A percentile compares a stretch with the other conserved stretches of the same genome.
These are phyloP conservation scores for Colletotrichum sublineola DNA, from an alignment of 2,329 filamentous ascomycete genomes.

Conservation along the genomic window DNA sequence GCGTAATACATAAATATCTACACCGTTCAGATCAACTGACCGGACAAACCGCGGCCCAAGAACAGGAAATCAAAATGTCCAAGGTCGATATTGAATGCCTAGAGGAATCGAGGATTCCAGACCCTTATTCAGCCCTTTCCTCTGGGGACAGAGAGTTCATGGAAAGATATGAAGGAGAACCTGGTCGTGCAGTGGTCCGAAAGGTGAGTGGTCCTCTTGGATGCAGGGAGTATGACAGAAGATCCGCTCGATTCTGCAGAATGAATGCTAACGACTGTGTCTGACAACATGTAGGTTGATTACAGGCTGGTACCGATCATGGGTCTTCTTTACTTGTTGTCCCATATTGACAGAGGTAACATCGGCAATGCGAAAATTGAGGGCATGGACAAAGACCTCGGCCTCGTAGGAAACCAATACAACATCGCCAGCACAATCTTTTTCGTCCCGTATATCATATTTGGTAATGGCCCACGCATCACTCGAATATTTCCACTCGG, in stretches of 20 bases:
- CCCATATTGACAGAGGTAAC: conserved; percentile 43
- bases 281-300: conserved; percentile 38
- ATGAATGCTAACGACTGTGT: neutral
- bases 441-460: conserved; percentile 73
- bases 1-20: neutral
- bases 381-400: conserved; percentile 28
- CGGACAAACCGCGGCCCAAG: neutral
- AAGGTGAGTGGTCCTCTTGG: neutral
- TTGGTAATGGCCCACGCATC: neutral
- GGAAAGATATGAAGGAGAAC: neutral
- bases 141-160: neutral
- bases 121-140: neutral
- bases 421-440: conserved; percentile 34
- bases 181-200: neutral
- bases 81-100: neutral
- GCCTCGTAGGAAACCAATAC: conserved; percentile 24
- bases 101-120: neutral
- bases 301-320: conserved; percentile 43
- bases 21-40: neutral
- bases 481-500: neutral
- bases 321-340: conserved; percentile 41
- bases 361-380: conserved; percentile 34
- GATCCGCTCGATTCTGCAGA: neutral
- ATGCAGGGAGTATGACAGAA: neutral
- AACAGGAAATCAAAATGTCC: neutral